These are phyloP conservation scores for Schwanniomyces pseudopolymorphus DNA, from an alignment of 805 yeast species.

Conservation along the genomic window DNA sequence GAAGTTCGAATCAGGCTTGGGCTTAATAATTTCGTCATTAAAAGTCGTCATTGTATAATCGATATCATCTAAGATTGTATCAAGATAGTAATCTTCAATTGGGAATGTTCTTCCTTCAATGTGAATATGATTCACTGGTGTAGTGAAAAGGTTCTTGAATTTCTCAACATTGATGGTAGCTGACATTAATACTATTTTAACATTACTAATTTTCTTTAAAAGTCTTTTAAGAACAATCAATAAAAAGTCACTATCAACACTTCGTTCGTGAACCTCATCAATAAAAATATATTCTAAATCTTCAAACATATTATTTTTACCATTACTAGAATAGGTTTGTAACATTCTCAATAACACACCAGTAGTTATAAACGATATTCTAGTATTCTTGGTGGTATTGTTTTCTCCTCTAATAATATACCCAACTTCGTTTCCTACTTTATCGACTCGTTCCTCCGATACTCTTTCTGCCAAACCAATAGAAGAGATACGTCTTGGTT, in stretches of 20 bases:
- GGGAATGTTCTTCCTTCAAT: slow-evolving; percentile 95
- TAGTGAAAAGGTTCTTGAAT: slow-evolving; percentile 65
- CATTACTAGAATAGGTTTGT: slow-evolving; percentile 48
- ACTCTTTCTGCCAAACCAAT: slow-evolving; percentile 93
- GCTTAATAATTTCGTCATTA: slow-evolving; percentile 45
- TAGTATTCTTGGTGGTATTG: slow-evolving; percentile 57
- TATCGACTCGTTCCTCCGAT: slow-evolving; percentile 71
- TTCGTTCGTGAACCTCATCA: slow-evolving; percentile 97
- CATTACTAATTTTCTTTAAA: slow-evolving; percentile 46
- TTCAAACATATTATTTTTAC: slow-evolving; percentile 40
- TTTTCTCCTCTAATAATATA: slow-evolving; percentile 90
- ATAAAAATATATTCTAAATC: slow-evolving; percentile 70
- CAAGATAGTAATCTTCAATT: slow-evolving; percentile 72
- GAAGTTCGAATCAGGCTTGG: slow-evolving; percentile 64
- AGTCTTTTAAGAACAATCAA: slow-evolving; percentile 72
- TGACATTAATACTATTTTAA: slow-evolving; percentile 83
- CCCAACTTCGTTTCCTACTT: slow-evolving; percentile 77
- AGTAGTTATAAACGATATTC: slow-evolving; percentile 86
- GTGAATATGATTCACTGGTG: slow-evolving; percentile 61
- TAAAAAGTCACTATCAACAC: slow-evolving; percentile 85
- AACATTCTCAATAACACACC: slow-evolving; percentile 88
- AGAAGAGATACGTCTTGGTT: slow-evolving; percentile 94
- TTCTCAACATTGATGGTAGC: slow-evolving; percentile 81
- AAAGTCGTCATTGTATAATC: slow-evolving; percentile 53
- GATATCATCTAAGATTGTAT: slow-evolving; percentile 56